Evolutionary conservation across 176 grass and related monocot genomes (phyloP).

Genomic region (Puccinellia tenuiflora): DNA sequence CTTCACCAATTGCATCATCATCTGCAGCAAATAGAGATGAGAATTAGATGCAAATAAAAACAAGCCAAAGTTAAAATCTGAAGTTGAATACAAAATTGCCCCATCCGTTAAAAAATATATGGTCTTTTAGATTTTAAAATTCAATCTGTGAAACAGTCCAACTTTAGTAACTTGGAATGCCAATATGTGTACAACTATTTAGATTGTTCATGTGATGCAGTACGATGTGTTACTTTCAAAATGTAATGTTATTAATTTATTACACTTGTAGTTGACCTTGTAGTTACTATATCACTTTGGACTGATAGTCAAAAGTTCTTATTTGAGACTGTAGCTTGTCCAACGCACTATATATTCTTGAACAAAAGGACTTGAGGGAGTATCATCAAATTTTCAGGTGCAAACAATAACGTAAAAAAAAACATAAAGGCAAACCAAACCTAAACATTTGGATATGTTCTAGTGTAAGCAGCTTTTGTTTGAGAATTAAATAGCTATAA

Average conservation of each 20-base stretch:
- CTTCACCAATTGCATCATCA: slow-evolving; percentile 77
- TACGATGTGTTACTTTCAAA: neutral
- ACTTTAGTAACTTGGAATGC: neutral
- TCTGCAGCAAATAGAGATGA: slow-evolving; percentile 44
- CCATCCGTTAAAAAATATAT: neutral
- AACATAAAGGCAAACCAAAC: neutral
- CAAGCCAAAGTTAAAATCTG: neutral
- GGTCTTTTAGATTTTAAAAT: neutral
- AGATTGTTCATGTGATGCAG: neutral
- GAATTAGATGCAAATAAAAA: neutral
- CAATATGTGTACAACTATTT: neutral
- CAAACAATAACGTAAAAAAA: neutral
- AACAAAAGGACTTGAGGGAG: too few species aligned
- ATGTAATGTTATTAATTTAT: too few species aligned
- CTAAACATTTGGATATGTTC: slow-evolving; percentile 1
- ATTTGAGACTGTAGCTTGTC: too few species aligned
- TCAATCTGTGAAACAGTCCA: neutral
- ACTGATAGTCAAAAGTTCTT: too few species aligned
- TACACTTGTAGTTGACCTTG: too few species aligned
- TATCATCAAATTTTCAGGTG: too few species aligned
- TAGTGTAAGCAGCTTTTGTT: neutral
- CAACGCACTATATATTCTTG: too few species aligned
- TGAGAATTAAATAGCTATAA: neutral
- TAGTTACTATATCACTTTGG: too few species aligned
- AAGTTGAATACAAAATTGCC: neutral